Evolutionary conservation across 2,329 filamentous ascomycete species (phyloP), one percentile per base, ranked within the genome.

Genomic region (Paraconiothyrium sp.): DNA sequence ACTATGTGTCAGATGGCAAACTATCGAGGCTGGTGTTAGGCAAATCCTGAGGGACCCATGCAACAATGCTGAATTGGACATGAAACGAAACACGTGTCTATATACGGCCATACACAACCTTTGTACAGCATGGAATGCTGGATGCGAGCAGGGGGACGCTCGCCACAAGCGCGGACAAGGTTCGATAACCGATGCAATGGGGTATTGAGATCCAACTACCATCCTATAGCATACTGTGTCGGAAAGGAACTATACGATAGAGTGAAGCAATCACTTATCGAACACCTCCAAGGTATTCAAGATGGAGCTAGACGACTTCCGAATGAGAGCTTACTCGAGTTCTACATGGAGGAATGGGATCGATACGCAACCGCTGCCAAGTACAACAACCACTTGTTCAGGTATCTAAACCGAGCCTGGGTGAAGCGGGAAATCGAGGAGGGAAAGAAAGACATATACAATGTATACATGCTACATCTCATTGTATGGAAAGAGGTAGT

Each of bases 51-150:
- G 35, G 5, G 11, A 39, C 88, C 89, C 70, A 91, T 96, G 74
- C 85, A 98, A 30, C 91, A 94, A 73, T 91, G 93, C 68, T 95
- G 95, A 63, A 92, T 11, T 99, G 81, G 94, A 97, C 74, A 93
- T 98, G 89, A 88, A 91, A 71, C 94, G 92, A 85, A 98, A 98
- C 81, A 97, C 98, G 94, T 93, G 92, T 59, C 89, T 97, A 62
- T 98, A 98, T 82, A 97, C 94, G 58, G 93, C 94, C 63, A 94
- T 99, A 54, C 95, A 99, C 82, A 97, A 99, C 83, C 99, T 99
- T 80, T 99, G 95, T 79, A 99, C 95, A 59, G 97, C 95, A 32
- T 94, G 98, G 80, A 98, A 98, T 79, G 93, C 93, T 1, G 89
- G 35, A 39, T 7, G 5, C 9, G 35, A 39, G 35, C 35, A 39